These are phyloP conservation scores for Mycosphaerelloides madeirae DNA, from an alignment of 2,329 filamentous ascomycete species.

Conservation along the genomic window DNA sequence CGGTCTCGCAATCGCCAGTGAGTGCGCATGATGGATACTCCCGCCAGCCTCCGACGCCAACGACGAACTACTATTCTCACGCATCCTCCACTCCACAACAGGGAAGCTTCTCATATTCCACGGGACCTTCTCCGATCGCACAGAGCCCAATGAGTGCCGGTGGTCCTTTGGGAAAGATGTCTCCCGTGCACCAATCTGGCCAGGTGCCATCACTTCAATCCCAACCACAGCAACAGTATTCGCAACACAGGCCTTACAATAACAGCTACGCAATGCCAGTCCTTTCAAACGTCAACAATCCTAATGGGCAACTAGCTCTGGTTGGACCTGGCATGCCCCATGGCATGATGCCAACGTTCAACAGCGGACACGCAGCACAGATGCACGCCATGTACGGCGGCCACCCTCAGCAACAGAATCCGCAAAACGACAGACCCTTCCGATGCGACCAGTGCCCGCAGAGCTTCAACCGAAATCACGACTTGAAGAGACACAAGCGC, in stretches of 20 bases:
- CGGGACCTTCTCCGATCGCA: conserved; percentile 46
- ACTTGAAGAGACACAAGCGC: conserved; percentile 89
- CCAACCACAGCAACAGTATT: conserved; percentile 38
- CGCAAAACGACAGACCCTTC: conserved; percentile 77
- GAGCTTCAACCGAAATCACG: conserved; percentile 94
- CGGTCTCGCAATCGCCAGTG: conserved; percentile 45
- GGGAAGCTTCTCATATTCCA: conserved; percentile 45
- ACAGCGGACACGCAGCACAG: conserved; percentile 58
- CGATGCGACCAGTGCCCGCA: conserved; percentile 90
- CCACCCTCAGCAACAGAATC: conserved; percentile 46
- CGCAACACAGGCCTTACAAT: conserved; percentile 48
- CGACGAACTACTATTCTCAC: conserved; percentile 60
- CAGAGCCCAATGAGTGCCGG: conserved; percentile 47
- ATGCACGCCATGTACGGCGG: conserved; percentile 63
- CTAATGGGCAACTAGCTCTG: conserved; percentile 66
- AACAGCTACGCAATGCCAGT: conserved; percentile 63
- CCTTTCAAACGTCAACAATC: conserved; percentile 73
- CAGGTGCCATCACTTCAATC: conserved; percentile 42
- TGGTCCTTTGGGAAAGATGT: conserved; percentile 48
- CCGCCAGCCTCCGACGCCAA: conserved; percentile 55
- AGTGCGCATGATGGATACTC: conserved; percentile 55
- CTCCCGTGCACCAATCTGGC: conserved; percentile 45
- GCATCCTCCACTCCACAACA: conserved; percentile 49
- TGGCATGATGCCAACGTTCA: conserved; percentile 54
- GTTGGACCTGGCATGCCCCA: conserved; percentile 55